Conservation (phyloP, 768 basidiomycete species). For the Coprinellus micaceus region DNA sequence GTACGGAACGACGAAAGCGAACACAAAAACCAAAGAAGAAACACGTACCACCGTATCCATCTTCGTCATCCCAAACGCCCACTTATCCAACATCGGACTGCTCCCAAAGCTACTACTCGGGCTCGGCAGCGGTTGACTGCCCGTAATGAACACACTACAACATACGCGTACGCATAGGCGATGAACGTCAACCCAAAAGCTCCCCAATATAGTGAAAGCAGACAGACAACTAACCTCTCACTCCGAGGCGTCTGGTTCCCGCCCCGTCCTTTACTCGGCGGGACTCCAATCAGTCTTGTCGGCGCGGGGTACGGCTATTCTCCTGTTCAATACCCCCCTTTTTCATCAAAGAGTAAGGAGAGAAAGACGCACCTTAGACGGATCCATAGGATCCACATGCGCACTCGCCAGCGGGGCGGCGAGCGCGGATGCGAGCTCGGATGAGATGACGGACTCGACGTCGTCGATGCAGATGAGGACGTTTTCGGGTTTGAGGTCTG, state of each 20-base stretch:
- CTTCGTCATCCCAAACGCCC: conserved; percentile 89
- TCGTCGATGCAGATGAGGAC: conserved; percentile 96
- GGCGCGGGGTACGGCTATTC: conserved; percentile 31
- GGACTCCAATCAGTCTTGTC: conserved; percentile 85
- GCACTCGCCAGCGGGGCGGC: too few relatives aligned
- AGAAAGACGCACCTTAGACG: too few relatives aligned
- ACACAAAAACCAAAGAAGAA: too few relatives aligned
- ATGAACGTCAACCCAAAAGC: too few relatives aligned
- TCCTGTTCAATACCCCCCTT: too few relatives aligned
- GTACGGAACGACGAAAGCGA: too few relatives aligned
- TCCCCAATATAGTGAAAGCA: too few relatives aligned
- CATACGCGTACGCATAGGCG: too few relatives aligned
- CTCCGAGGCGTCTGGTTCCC: conserved; percentile 93
- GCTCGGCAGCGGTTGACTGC: conserved; percentile 89
- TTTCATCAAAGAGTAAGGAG: too few relatives aligned
- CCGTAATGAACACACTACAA: conserved; percentile 67
- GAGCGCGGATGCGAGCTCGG: conserved; percentile 54
- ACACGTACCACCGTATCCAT: conserved; percentile 48
- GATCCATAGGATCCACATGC: too few relatives aligned
- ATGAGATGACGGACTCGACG: conserved; percentile 87
- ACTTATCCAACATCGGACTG: conserved; percentile 76
- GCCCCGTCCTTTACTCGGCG: conserved; percentile 87
- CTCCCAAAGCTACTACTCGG: conserved; percentile 69
- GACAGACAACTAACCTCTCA: conserved; percentile 35
- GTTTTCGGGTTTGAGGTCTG: conserved; percentile 96